phyloP scores from a whole-genome alignment of 2,329 filamentous ascomycete species.

The Calonectria pauciramosa region DNA sequence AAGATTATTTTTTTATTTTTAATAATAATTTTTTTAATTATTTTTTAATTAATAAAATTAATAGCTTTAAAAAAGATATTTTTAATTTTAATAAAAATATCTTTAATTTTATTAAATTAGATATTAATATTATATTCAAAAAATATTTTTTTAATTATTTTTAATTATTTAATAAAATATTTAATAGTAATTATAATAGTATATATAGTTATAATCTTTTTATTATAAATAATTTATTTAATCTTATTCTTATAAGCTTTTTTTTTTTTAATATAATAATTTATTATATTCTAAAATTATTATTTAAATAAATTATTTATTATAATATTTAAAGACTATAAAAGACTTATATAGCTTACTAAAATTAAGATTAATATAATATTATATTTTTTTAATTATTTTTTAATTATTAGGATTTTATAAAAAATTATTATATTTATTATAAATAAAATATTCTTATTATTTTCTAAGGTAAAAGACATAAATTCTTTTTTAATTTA shows the following conservation, averaged over 20 bases:
- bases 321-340: not conserved
- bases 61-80: too few relatives aligned
- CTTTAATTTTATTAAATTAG: too few relatives aligned
- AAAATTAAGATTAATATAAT: not conserved
- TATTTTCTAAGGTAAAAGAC: not conserved
- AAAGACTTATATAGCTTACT: not conserved
- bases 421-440: not conserved
- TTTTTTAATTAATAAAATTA: too few relatives aligned
- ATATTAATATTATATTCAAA: not conserved
- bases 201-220: not conserved
- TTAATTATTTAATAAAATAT: not conserved
- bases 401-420: not conserved
- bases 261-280: not conserved
- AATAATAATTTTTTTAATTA: too few relatives aligned
- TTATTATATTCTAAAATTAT: not conserved
- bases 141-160: too few relatives aligned
- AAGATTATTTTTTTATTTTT: too few relatives aligned
- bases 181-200: not conserved
- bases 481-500: not conserved
- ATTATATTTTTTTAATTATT: not conserved
- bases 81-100: too few relatives aligned
- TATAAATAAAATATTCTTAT: not conserved
- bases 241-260: not conserved
- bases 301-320: not conserved
- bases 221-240: not conserved